phyloP scores from a whole-genome alignment of 805 yeast species.

The Kodamaea leandrae region DNA sequence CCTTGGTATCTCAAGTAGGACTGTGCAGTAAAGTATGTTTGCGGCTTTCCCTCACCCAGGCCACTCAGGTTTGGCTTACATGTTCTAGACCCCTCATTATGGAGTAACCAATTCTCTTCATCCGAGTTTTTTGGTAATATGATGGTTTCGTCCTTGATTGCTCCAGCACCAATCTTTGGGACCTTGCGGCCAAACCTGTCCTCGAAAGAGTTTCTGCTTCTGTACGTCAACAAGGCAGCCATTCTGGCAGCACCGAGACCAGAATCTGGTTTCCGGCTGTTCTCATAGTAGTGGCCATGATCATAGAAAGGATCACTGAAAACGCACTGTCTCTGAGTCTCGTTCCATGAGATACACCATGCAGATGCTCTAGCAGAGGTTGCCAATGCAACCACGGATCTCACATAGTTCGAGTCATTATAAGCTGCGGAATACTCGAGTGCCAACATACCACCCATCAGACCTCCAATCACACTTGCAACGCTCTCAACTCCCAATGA shows the following conservation, averaged over 20 bases:
- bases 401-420: conserved; percentile 65
- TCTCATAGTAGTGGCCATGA: conserved; percentile 78
- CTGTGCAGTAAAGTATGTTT: conserved; percentile 87
- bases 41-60: conserved; percentile 34
- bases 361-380: conserved; percentile 95
- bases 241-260: conserved; percentile 97
- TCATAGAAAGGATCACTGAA: conserved; percentile 91
- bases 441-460: conserved; percentile 98
- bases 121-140: conserved; percentile 47
- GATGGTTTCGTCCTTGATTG: conserved; percentile 19
- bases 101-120: conserved; percentile 79
- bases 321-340: conserved; percentile 94
- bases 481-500: conserved; percentile 72
- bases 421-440: conserved; percentile 74
- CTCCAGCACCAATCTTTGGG: conserved; percentile 18
- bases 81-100: conserved; percentile 72
- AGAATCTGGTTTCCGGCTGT: conserved; percentile 64
- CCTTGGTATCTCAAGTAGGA: conserved; percentile 94
- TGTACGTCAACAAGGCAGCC: conserved; percentile 91
- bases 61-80: conserved; percentile 13
- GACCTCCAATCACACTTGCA: conserved; percentile 91
- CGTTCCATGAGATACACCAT: conserved; percentile 99
- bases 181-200: conserved; percentile 81
- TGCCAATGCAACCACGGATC: conserved; percentile 76
- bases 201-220: conserved; percentile 91